phyloP scores from a whole-genome alignment of 1,139 yeast genomes.

The Scheffersomyces stambukii region DNA sequence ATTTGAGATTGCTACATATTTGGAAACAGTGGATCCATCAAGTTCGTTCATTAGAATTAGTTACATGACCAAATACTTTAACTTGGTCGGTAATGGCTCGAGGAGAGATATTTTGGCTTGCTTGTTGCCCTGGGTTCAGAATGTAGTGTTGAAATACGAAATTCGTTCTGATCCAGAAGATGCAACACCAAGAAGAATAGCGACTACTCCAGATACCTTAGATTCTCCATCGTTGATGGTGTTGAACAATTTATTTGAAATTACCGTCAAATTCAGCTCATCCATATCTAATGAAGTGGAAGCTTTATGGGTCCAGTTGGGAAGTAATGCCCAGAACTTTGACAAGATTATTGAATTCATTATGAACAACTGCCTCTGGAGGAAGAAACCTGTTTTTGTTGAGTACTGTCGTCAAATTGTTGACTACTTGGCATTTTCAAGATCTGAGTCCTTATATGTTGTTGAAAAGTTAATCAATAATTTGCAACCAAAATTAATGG shows the following conservation, averaged over 20 bases:
- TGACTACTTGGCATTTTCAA: slow-evolving; percentile 62
- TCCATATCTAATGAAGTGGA: slow-evolving; percentile 82
- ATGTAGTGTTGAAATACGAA: slow-evolving; percentile 56
- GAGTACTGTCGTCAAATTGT: slow-evolving; percentile 77
- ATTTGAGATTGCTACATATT: slow-evolving; percentile 60
- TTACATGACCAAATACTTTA: slow-evolving; percentile 67
- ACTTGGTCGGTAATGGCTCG: slow-evolving; percentile 49
- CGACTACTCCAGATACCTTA: no score
- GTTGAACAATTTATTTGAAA: slow-evolving; percentile 74
- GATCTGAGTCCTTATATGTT: slow-evolving; percentile 52
- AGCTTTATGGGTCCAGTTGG: slow-evolving; percentile 91
- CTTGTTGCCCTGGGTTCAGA: slow-evolving; percentile 86
- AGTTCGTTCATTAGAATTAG: slow-evolving; percentile 62
- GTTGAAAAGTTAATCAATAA: slow-evolving; percentile 65
- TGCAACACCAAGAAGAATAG: slow-evolving; percentile 15
- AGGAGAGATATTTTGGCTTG: slow-evolving; percentile 78
- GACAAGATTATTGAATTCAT: slow-evolving; percentile 70
- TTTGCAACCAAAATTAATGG: slow-evolving; percentile 81
- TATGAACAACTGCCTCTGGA: slow-evolving; percentile 62
- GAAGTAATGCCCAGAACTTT: slow-evolving; percentile 64
- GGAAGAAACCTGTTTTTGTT: slow-evolving; percentile 72
- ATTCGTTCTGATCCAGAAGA: slow-evolving; percentile 18
- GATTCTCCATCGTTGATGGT: slow-evolving; percentile 71
- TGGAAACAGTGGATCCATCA: slow-evolving; percentile 49
- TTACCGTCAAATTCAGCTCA: slow-evolving; percentile 73